Conservation (phyloP, 768 basidiomycete genomes). For the Coprinopsis strossmayeri region DNA sequence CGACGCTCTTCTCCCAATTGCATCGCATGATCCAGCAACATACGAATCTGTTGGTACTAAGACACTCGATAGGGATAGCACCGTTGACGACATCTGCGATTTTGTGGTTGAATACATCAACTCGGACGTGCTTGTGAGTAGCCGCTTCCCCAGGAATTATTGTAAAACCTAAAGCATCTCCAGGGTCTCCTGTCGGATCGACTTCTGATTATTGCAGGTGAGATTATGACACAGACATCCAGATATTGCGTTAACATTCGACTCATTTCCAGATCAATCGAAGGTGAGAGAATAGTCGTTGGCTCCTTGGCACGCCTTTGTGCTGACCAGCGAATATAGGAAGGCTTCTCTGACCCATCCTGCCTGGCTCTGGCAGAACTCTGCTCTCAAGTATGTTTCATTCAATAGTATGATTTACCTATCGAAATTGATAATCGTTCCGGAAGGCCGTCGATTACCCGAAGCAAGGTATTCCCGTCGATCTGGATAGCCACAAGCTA, state of each 20-base stretch:
- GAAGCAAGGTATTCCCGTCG: slow-evolving; percentile 66
- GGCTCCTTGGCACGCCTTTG: background rate
- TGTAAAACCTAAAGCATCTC: background rate
- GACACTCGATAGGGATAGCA: slow-evolving; percentile 41
- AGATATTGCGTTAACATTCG: background rate
- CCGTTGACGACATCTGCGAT: slow-evolving; percentile 66
- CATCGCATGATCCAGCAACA: slow-evolving; percentile 41
- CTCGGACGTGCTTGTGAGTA: slow-evolving; percentile 67
- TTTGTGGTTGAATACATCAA: slow-evolving; percentile 83
- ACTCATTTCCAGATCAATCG: background rate
- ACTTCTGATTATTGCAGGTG: slow-evolving; percentile 66
- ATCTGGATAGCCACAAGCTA: slow-evolving; percentile 35
- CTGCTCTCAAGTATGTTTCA: slow-evolving; percentile 52
- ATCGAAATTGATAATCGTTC: background rate
- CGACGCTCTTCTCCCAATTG: slow-evolving; percentile 46
- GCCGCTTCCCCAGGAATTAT: background rate
- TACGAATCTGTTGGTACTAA: slow-evolving; percentile 37
- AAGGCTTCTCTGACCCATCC: slow-evolving; percentile 50
- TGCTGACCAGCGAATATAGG: slow-evolving; percentile 25
- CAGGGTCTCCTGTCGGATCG: slow-evolving; percentile 67
- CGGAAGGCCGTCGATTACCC: slow-evolving; percentile 72
- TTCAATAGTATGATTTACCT: background rate
- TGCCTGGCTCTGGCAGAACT: slow-evolving; percentile 56
- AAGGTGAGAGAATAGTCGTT: background rate
- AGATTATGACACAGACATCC: slow-evolving; percentile 13